Evolutionary conservation across 2,329 filamentous ascomycete genomes (phyloP).

Genomic region (Claviceps purpurea): DNA sequence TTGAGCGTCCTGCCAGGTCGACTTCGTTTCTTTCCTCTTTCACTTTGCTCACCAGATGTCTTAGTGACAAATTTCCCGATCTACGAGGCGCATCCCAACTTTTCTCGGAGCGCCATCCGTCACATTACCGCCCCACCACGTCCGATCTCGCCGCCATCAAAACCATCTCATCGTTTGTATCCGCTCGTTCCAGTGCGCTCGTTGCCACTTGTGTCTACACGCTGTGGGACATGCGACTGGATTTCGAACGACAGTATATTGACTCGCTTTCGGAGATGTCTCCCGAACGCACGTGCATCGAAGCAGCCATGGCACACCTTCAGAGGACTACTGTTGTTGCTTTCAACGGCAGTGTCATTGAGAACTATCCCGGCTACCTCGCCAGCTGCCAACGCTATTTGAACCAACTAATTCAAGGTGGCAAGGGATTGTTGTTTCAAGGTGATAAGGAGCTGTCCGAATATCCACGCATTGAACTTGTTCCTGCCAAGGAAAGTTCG

Average conservation of each 20-base stretch:
- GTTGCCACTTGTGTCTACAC: slow-evolving; percentile 45
- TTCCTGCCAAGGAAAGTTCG: slow-evolving; percentile 60
- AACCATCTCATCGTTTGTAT: slow-evolving; percentile 39
- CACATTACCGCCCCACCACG: slow-evolving; percentile 23
- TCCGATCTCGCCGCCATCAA: slow-evolving; percentile 39
- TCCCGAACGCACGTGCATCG: slow-evolving; percentile 29
- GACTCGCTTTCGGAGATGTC: slow-evolving; percentile 18
- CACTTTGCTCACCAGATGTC: background rate
- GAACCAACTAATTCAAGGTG: slow-evolving; percentile 37
- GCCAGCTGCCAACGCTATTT: slow-evolving; percentile 49
- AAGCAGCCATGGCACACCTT: slow-evolving; percentile 34
- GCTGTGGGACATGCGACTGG: slow-evolving; percentile 43
- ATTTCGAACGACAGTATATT: slow-evolving; percentile 27
- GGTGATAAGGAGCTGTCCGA: slow-evolving; percentile 17
- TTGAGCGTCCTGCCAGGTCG: background rate
- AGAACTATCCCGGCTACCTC: slow-evolving; percentile 61
- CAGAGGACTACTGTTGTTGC: slow-evolving; percentile 54
- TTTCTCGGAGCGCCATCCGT: slow-evolving; percentile 39
- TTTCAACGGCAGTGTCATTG: slow-evolving; percentile 68
- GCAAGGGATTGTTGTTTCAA: slow-evolving; percentile 21
- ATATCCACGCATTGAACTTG: slow-evolving; percentile 41
- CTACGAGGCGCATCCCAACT: slow-evolving; percentile 30
- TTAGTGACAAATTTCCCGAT: slow-evolving; percentile 30
- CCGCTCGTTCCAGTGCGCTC: slow-evolving; percentile 44
- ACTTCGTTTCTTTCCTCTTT: background rate